Conservation (phyloP, 2,329 filamentous ascomycete species). For the Mollisiaceae sp. region DNA sequence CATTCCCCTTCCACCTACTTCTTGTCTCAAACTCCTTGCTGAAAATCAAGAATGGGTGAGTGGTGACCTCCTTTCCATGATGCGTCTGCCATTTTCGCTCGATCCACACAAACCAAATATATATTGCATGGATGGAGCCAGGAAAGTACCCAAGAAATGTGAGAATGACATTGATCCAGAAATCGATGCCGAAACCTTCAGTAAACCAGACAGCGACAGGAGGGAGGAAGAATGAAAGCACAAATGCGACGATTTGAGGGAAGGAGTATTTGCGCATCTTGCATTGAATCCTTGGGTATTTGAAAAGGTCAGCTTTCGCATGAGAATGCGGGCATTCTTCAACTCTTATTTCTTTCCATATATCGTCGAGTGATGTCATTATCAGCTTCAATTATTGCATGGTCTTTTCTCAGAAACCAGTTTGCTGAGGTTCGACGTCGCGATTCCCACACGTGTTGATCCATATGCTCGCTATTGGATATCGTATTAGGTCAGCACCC, state of each 20-base stretch:
- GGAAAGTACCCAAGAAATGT: conserved; percentile 6
- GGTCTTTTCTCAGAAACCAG: not conserved
- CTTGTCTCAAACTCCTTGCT: conserved; percentile 12
- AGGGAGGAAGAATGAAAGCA: conserved; percentile 17
- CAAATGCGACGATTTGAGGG: conserved; percentile 13
- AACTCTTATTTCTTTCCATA: not conserved
- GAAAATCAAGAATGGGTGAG: conserved; percentile 11
- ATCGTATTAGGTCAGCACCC: not conserved
- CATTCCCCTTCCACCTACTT: conserved; percentile 16
- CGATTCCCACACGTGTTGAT: not conserved
- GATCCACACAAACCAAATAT: conserved; percentile 15
- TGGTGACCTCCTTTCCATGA: conserved; percentile 12
- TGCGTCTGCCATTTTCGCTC: conserved; percentile 17
- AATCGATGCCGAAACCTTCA: conserved; percentile 15
- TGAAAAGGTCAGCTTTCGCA: not conserved
- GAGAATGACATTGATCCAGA: conserved; percentile 14
- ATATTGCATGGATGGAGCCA: conserved; percentile 13
- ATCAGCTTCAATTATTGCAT: not conserved
- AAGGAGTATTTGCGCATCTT: conserved; percentile 16
- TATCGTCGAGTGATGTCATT: conserved; percentile 4
- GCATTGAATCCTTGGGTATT: not conserved
- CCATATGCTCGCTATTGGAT: not conserved
- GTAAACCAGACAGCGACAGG: conserved; percentile 15
- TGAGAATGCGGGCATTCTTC: not conserved
- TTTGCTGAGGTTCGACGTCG: not conserved